Conservation (phyloP, 305 asterid genomes). For the Euphrasia arctica region DNA sequence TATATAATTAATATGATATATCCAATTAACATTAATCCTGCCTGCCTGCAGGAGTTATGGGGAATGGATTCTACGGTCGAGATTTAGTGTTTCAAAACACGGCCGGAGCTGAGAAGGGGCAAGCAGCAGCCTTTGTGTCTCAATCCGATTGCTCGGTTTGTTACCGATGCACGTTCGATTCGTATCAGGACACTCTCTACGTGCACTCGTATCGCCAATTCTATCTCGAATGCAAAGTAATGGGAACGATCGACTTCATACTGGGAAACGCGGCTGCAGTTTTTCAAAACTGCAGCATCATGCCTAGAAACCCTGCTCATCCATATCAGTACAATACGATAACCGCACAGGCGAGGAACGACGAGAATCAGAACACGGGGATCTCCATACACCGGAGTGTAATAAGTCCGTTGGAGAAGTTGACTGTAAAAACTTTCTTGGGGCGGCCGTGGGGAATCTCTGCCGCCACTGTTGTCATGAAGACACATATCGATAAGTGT, state of each 20-base stretch:
- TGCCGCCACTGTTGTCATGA: constrained; percentile 69
- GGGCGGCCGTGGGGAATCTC: constrained; percentile 81
- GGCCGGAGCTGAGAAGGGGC: constrained; percentile 79
- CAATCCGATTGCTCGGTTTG: constrained; percentile 67
- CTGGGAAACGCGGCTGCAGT: constrained; percentile 79
- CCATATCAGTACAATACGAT: constrained; percentile 72
- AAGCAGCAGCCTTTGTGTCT: constrained; percentile 80
- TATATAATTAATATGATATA: too few species aligned
- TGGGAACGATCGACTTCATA: constrained; percentile 90
- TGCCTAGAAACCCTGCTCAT: constrained; percentile 65
- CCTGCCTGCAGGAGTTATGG: constrained; percentile 45
- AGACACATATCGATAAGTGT: constrained; percentile 51
- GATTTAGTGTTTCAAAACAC: constrained; percentile 68
- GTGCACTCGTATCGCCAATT: constrained; percentile 83
- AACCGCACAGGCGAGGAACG: constrained; percentile 86
- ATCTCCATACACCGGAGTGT: constrained; percentile 66
- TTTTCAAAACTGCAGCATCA: constrained; percentile 69
- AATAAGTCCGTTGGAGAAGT: constrained; percentile 35
- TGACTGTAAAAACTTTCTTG: constrained; percentile 48
- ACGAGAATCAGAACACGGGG: constrained; percentile 66
- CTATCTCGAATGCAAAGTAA: constrained; percentile 68
- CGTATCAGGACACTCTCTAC: constrained; percentile 82
- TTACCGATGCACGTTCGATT: constrained; percentile 61
- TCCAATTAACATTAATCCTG: too few species aligned
- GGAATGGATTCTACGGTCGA: constrained; percentile 67